phyloP scores from a whole-genome alignment of 768 basidiomycete species.

The Leccinum broughii region DNA sequence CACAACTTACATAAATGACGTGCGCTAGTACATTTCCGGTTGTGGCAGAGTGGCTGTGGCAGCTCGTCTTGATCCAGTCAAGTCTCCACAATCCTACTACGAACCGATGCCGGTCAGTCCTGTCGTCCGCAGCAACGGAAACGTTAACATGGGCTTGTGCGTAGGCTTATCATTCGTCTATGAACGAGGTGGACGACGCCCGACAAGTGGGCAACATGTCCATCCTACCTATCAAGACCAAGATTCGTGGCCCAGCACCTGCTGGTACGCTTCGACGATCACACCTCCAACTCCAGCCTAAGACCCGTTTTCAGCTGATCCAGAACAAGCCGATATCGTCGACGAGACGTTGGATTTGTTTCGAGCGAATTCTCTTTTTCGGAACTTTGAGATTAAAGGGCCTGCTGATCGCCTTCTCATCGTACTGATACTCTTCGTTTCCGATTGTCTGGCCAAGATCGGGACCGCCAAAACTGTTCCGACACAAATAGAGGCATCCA shows the following conservation, averaged over 20 bases:
- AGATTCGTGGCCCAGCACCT: slow-evolving; percentile 90
- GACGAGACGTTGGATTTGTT: slow-evolving; percentile 97
- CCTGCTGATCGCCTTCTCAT: slow-evolving; percentile 95
- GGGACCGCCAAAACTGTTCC: slow-evolving; percentile 68
- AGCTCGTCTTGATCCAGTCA: slow-evolving; percentile 27
- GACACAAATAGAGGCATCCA: slow-evolving; percentile 81
- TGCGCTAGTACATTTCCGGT: not conserved
- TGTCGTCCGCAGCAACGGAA: not conserved
- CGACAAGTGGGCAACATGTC: slow-evolving; percentile 88
- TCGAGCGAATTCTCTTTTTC: slow-evolving; percentile 97
- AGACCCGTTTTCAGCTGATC: slow-evolving; percentile 58
- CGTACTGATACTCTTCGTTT: slow-evolving; percentile 95
- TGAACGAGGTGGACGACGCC: slow-evolving; percentile 83
- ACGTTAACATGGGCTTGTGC: slow-evolving; percentile 1
- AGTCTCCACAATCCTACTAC: not conserved
- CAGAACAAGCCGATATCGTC: slow-evolving; percentile 80
- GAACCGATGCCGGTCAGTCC: slow-evolving; percentile 54
- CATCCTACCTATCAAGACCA: slow-evolving; percentile 88
- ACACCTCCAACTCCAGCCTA: slow-evolving; percentile 10
- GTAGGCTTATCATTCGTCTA: slow-evolving; percentile 94
- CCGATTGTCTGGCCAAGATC: slow-evolving; percentile 93
- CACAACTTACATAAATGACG: too few relatives aligned
- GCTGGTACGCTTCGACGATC: slow-evolving; percentile 47
- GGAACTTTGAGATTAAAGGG: slow-evolving; percentile 99
- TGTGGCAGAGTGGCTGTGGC: slow-evolving; percentile 21